Evolutionary conservation across 306 rosid species (phyloP).

Genomic region (Cucumis hystrix): DNA sequence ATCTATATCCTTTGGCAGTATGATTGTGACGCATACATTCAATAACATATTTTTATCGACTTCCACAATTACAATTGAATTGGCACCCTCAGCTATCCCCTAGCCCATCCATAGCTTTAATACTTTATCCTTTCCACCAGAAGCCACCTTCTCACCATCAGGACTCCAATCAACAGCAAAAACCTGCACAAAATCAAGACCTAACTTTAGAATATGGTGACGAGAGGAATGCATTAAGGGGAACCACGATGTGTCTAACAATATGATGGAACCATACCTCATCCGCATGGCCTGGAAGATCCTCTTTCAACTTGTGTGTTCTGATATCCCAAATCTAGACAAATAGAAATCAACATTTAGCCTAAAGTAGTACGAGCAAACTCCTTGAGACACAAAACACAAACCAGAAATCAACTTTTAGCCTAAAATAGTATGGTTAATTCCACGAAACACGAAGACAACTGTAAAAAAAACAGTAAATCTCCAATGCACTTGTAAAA

Average conservation of each 20-base stretch:
- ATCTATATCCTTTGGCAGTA: background rate
- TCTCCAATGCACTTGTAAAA: background rate
- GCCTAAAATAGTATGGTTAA: no score
- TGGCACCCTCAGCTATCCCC: background rate
- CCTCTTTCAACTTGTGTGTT: constrained; percentile 67
- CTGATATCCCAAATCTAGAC: constrained; percentile 87
- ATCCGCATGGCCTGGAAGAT: constrained; percentile 95
- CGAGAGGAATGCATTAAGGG: background rate
- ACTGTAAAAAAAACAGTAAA: background rate
- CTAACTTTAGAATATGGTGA: constrained; percentile 6
- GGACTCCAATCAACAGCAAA: constrained; percentile 97
- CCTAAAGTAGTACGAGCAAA: background rate
- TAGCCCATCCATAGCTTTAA: constrained; percentile 97
- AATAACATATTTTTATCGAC: background rate
- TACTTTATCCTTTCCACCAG: constrained; percentile 94
- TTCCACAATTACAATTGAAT: background rate
- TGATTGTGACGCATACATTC: background rate
- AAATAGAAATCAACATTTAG: background rate
- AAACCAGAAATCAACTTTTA: background rate
- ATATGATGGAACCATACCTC: constrained; percentile 36
- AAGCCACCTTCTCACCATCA: constrained; percentile 91
- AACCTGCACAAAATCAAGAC: constrained; percentile 36
- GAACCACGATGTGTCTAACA: background rate
- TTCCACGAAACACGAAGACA: background rate
- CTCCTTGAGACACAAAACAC: background rate